phyloP scores from a whole-genome alignment of 2,329 filamentous ascomycete species.

The Periconia sp. region DNA sequence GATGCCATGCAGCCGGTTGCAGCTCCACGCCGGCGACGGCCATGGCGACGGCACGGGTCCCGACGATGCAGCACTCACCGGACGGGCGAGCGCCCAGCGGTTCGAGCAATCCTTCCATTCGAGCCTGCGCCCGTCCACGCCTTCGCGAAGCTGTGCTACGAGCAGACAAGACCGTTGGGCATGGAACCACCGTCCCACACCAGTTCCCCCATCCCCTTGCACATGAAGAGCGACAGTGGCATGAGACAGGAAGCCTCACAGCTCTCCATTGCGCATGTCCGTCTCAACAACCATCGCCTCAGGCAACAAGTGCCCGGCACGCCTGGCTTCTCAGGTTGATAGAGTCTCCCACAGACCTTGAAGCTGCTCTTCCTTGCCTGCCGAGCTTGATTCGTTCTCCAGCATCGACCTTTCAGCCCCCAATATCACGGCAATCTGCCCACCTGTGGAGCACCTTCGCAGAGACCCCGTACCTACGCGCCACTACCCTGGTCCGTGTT shows the following conservation, averaged over 20 bases:
- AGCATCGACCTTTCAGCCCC: constrained; percentile 16
- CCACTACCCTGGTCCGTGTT: constrained; percentile 25
- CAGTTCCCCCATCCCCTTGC: constrained; percentile 7
- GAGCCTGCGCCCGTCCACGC: constrained; percentile 5
- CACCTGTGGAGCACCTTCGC: constrained; percentile 11
- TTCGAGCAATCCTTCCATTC: constrained; percentile 21
- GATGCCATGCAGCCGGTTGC: constrained; percentile 31
- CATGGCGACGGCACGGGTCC: constrained; percentile 18
- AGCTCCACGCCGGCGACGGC: constrained; percentile 21
- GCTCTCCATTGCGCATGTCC: background rate
- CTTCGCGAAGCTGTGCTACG: constrained; percentile 15
- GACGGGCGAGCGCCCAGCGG: constrained; percentile 30
- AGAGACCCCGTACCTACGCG: constrained; percentile 28
- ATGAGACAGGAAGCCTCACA: constrained; percentile 7
- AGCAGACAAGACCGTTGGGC: constrained; percentile 9
- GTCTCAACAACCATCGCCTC: constrained; percentile 2
- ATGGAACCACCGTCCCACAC: constrained; percentile 1
- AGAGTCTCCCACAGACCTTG: constrained; percentile 4
- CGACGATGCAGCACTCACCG: constrained; percentile 11
- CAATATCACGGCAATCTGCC: constrained; percentile 10
- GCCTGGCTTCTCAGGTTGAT: constrained; percentile 7
- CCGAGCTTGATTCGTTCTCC: constrained; percentile 15
- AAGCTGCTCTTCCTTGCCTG: constrained; percentile 14
- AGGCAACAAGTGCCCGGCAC: too few relatives aligned
- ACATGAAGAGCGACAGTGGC: constrained; percentile 6